Evolutionary conservation across 2,329 filamentous ascomycete species (phyloP).

Genomic region (Pseudopithomyces chartarum): DNA sequence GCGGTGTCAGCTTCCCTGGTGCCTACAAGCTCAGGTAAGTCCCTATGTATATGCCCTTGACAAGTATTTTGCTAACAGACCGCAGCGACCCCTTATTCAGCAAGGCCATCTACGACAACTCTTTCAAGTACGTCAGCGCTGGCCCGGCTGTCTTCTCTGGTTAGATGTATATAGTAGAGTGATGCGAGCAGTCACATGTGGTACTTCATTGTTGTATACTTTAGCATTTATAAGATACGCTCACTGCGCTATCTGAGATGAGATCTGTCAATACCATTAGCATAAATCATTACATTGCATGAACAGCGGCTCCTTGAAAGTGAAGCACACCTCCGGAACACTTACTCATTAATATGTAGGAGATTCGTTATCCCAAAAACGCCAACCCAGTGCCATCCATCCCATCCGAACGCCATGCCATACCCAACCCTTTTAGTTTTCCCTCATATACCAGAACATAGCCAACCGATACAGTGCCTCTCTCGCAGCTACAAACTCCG

Average conservation of each 20-base stretch:
- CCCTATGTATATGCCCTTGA: not conserved
- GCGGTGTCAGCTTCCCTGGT: conserved; percentile 42
- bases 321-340: not conserved
- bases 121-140: conserved; percentile 42
- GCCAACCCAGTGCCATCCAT: not conserved
- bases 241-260: conserved; percentile 2
- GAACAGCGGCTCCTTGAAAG: not conserved
- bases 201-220: not conserved
- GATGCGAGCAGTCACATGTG: not conserved
- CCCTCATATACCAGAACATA: conserved; percentile 7
- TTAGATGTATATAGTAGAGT: conserved; percentile 15
- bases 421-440: not conserved
- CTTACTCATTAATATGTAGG: not conserved
- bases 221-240: conserved; percentile 1
- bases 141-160: conserved; percentile 40
- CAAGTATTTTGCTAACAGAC: conserved; percentile 5
- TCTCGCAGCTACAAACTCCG: conserved; percentile 1
- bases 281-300: not conserved
- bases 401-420: not conserved
- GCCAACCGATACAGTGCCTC: conserved; percentile 4
- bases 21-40: conserved; percentile 36
- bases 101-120: conserved; percentile 40
- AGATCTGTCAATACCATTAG: conserved; percentile 4
- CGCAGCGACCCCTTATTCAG: conserved; percentile 37
- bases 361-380: not conserved